These are phyloP conservation scores for Lachnellula hyalina DNA, from an alignment of 2,329 filamentous ascomycete species.

Conservation along the genomic window DNA sequence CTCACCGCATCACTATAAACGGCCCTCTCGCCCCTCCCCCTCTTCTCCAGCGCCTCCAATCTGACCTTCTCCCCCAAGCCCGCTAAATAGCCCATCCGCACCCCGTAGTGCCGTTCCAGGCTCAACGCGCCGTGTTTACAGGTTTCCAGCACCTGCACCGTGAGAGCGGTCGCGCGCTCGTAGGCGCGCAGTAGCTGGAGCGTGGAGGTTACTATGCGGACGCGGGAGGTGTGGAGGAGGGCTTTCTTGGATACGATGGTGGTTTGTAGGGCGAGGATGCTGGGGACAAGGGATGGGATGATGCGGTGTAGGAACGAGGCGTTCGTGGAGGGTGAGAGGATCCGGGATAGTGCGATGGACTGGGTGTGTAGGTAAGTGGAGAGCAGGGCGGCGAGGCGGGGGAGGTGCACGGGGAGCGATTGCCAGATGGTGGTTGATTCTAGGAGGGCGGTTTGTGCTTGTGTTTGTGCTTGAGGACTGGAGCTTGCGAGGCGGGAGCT, in stretches of 20 bases:
- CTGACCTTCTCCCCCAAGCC: conserved; percentile 14
- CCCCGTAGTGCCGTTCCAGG: conserved; percentile 21
- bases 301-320: conserved; percentile 52
- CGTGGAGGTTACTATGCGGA: conserved; percentile 31
- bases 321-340: conserved; percentile 42
- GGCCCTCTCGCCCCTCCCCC: conserved; percentile 20
- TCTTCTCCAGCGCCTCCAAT: conserved; percentile 18
- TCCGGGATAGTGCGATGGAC: conserved; percentile 44
- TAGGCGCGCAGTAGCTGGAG: conserved; percentile 20
- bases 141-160: conserved; percentile 28
- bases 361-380: conserved; percentile 45
- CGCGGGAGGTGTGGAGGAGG: conserved; percentile 34
- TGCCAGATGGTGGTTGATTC: conserved; percentile 47
- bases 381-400: conserved; percentile 42
- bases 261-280: conserved; percentile 34
- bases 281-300: conserved; percentile 44
- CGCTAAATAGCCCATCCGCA: conserved; percentile 18
- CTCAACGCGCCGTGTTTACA: conserved; percentile 23
- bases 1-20: conserved; percentile 31
- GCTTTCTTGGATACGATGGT: conserved; percentile 38
- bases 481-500: conserved; percentile 37
- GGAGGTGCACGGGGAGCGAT: conserved; percentile 43
- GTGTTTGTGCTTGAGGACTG: conserved; percentile 26
- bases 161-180: conserved; percentile 19
- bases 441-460: conserved; percentile 38